These are phyloP conservation scores for Lotus japonicus DNA, from an alignment of 306 rosid genomes.

Conservation along the genomic window DNA sequence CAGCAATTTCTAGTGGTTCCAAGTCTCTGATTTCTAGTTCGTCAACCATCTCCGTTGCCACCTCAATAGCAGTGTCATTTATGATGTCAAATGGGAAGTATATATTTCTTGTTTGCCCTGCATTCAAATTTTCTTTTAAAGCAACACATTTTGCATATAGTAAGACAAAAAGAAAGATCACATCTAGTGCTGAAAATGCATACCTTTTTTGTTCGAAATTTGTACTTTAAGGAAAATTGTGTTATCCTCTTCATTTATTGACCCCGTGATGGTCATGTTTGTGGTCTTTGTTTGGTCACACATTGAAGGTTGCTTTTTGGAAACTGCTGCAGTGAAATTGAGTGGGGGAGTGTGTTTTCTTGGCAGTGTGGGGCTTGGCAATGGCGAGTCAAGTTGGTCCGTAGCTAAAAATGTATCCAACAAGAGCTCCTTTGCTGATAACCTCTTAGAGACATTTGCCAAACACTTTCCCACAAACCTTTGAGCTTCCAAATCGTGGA, in stretches of 20 bases:
- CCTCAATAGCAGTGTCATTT: conserved; percentile 78
- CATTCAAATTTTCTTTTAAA: too few relatives aligned
- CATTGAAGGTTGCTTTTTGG: conserved; percentile 11
- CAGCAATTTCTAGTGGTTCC: conserved; percentile 76
- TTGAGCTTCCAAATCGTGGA: conserved; percentile 62
- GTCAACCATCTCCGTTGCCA: conserved; percentile 83
- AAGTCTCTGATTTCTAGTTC: conserved; percentile 74
- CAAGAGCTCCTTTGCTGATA: conserved; percentile 72
- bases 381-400: conserved; percentile 30
- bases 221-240: conserved; percentile 65
- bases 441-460: conserved; percentile 58
- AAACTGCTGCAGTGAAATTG: background rate
- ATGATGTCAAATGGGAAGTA: conserved; percentile 64
- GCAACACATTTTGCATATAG: background rate
- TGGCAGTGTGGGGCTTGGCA: conserved; percentile 14
- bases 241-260: conserved; percentile 57
- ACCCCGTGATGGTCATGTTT: conserved; percentile 69
- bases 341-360: background rate
- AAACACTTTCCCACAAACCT: conserved; percentile 68
- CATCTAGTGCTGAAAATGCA: background rate
- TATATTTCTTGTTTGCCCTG: conserved; percentile 61
- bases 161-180: background rate
- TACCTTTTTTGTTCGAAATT: conserved; percentile 52
- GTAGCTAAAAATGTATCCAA: conserved; percentile 62
- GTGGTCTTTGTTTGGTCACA: conserved; percentile 33